Conservation (phyloP, 2,329 filamentous ascomycete genomes). For the Cladosporium colombiae region DNA sequence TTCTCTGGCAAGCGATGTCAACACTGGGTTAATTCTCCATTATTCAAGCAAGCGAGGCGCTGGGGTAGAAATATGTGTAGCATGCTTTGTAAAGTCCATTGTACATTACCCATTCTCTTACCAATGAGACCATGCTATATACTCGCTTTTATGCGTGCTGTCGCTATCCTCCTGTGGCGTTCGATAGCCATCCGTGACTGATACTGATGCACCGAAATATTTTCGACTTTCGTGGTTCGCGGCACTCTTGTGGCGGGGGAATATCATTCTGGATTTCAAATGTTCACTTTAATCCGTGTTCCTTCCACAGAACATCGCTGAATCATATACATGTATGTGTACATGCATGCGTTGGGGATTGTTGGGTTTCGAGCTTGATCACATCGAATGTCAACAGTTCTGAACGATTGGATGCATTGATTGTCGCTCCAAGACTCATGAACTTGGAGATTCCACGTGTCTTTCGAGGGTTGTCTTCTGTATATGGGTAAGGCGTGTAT, state of each 20-base stretch:
- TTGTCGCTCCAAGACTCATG: neutral
- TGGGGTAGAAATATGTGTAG: slow-evolving; percentile 1
- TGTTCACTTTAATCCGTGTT: neutral
- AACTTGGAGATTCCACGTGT: neutral
- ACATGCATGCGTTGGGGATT: too few relatives aligned
- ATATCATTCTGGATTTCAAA: neutral
- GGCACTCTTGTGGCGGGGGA: neutral
- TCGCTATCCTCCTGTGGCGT: neutral
- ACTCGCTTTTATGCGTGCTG: neutral
- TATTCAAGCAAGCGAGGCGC: slow-evolving; percentile 4
- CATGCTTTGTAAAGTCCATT: neutral
- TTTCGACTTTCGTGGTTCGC: neutral
- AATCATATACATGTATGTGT: neutral
- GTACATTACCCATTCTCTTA: neutral
- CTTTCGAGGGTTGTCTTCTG: neutral
- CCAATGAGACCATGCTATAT: neutral
- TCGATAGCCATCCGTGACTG: neutral
- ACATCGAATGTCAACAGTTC: neutral
- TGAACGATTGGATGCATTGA: neutral
- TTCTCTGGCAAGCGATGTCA: neutral
- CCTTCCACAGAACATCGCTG: neutral
- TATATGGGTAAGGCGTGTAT: neutral
- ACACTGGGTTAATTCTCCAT: neutral
- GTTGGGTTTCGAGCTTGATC: neutral
- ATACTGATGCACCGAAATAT: neutral